A percentile compares a stretch with the other conserved stretches of the same genome.
Conservation (phyloP, 2,329 filamentous ascomycete species). For the Hymenoscyphus scutula region DNA sequence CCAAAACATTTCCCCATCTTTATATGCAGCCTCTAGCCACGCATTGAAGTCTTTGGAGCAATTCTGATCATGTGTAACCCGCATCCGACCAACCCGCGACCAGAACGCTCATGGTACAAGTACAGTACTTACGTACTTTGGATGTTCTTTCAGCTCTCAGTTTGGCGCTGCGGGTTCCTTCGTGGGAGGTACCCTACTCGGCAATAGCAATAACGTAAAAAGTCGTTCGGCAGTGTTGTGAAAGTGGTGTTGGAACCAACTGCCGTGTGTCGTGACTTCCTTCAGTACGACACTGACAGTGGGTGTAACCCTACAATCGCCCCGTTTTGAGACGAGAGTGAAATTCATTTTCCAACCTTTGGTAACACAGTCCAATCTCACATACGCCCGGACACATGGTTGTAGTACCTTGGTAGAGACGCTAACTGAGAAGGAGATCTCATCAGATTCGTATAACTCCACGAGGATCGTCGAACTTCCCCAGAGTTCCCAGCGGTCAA, state of each 20-base stretch:
- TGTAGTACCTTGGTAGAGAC: slow-evolving; percentile 1
- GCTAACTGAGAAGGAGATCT: not conserved
- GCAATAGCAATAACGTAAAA: not conserved
- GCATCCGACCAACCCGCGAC: not conserved
- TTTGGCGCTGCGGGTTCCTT: not conserved
- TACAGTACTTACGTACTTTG: too few relatives aligned
- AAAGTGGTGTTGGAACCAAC: not conserved
- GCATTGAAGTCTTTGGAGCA: not conserved
- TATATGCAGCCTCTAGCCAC: not conserved
- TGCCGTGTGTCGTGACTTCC: not conserved
- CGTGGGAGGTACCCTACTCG: not conserved
- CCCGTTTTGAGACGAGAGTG: not conserved
- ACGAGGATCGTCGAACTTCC: not conserved
- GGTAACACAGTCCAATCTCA: slow-evolving; percentile 4
- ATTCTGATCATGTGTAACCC: slow-evolving; percentile 6
- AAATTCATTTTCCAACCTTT: not conserved
- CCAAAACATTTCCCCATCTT: slow-evolving; percentile 3
- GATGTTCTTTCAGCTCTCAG: not conserved
- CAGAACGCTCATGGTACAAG: not conserved
- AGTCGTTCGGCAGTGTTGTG: not conserved
- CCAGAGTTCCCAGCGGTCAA: not conserved
- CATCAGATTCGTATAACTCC: not conserved
- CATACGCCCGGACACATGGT: slow-evolving; percentile 1
- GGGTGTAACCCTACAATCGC: slow-evolving; percentile 7
- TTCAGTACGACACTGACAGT: not conserved